These are phyloP conservation scores for Chondrus crispus DNA, from an alignment of 23 red algal species.

Conservation along the genomic window DNA sequence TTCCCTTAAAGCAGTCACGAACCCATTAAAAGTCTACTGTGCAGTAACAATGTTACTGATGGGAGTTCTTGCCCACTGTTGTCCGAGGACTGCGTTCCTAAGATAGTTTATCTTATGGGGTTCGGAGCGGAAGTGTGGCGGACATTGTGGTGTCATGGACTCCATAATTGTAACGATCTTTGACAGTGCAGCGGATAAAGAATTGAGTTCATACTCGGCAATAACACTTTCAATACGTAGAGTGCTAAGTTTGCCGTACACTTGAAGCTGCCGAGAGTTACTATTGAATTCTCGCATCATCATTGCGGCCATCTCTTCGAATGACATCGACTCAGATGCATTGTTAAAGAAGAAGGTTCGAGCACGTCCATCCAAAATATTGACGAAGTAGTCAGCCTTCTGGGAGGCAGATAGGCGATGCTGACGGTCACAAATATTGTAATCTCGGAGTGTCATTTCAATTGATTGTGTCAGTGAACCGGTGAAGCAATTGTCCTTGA, in stretches of 20 bases:
- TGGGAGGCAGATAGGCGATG: neutral
- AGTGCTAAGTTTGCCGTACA: neutral
- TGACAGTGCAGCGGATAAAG: neutral
- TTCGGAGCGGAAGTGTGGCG: neutral
- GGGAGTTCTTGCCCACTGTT: neutral
- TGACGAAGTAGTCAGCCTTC: slow-evolving; percentile 34
- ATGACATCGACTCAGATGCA: neutral
- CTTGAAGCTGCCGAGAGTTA: neutral
- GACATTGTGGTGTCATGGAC: neutral
- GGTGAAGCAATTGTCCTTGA: neutral
- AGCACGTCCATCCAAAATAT: neutral
- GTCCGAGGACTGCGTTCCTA: neutral
- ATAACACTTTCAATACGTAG: neutral
- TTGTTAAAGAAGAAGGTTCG: neutral
- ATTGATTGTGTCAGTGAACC: slow-evolving; percentile 27
- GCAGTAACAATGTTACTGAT: slow-evolving; percentile 10
- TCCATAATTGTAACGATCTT: neutral
- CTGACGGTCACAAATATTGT: slow-evolving; percentile 20
- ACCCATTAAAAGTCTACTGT: slow-evolving; percentile 19
- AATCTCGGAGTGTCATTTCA: slow-evolving; percentile 15
- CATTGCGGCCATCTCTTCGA: neutral
- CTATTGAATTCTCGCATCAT: slow-evolving; percentile 5
- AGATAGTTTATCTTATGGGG: slow-evolving; percentile 1
- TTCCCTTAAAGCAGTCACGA: slow-evolving; percentile 21
- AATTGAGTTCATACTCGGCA: slow-evolving; percentile 18